A percentile compares a stretch with the other conserved stretches of the same genome.
phyloP scores from a whole-genome alignment of 192 early-diverging fungal genomes.

The Backusella tarrabulga region DNA sequence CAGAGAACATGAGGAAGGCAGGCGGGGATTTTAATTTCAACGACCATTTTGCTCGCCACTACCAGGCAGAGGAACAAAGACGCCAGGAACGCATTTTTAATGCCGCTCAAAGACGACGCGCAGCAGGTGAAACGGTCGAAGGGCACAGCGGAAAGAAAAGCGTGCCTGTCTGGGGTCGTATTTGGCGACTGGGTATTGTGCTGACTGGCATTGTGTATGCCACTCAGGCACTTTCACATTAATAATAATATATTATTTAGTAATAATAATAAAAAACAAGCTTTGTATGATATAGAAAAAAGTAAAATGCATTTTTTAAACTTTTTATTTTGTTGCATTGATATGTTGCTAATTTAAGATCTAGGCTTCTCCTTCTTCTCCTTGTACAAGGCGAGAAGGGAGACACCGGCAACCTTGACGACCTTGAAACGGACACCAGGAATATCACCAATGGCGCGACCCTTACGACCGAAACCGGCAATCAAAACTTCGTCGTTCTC shows the following conservation, averaged over 20 bases:
- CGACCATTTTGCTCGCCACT: slow-evolving; percentile 28
- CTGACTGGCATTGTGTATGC: slow-evolving; percentile 9
- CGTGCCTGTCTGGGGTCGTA: not conserved
- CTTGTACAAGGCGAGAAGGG: slow-evolving; percentile 98
- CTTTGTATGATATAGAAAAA: not conserved
- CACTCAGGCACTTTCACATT: not conserved
- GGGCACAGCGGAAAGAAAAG: not conserved
- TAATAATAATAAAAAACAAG: not conserved
- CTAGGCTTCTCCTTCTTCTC: slow-evolving; percentile 99
- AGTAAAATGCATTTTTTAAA: not conserved
- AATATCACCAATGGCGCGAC: slow-evolving; percentile 98
- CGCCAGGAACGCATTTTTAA: slow-evolving; percentile 15
- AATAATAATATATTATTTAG: not conserved
- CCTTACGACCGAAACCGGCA: slow-evolving; percentile 99
- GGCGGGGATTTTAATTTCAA: slow-evolving; percentile 19
- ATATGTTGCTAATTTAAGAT: slow-evolving; percentile 55
- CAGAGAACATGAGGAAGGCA: not conserved
- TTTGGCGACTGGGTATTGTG: slow-evolving; percentile 12
- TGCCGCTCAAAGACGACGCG: slow-evolving; percentile 17
- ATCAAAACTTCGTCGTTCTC: slow-evolving; percentile 99
- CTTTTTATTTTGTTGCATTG: not conserved
- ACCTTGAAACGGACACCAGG: slow-evolving; percentile 99
- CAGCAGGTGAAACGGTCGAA: slow-evolving; percentile 17
- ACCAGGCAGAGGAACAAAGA: slow-evolving; percentile 34
- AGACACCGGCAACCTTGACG: slow-evolving; percentile 99